Conservation (phyloP, 441 rosid species). For the Populus hybrid region DNA sequence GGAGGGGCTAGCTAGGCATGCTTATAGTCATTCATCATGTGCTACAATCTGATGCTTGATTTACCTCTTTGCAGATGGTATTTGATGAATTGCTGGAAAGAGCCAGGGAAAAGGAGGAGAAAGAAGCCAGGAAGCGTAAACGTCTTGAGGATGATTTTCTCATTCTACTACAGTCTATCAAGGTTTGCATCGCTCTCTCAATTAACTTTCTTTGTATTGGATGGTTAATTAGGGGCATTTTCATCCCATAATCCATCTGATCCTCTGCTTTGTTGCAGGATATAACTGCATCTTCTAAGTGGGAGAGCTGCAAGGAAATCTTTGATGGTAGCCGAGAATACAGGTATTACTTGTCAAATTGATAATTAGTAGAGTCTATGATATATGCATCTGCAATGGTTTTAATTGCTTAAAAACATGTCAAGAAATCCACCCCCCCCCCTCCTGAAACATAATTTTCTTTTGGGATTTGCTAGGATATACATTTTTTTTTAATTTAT, state of each 20-base stretch:
- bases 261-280: slow-evolving; percentile 45
- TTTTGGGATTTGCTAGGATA: slow-evolving; percentile 2
- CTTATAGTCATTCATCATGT: neutral
- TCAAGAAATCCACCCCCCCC: too few species aligned
- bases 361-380: neutral
- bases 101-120: slow-evolving; percentile 93
- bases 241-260: slow-evolving; percentile 9
- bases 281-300: slow-evolving; percentile 64
- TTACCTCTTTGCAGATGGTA: slow-evolving; percentile 50
- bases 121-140: slow-evolving; percentile 87
- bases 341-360: slow-evolving; percentile 35
- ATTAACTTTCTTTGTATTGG: neutral
- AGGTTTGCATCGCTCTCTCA: slow-evolving; percentile 39
- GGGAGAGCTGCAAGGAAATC: slow-evolving; percentile 70
- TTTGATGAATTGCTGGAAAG: slow-evolving; percentile 84
- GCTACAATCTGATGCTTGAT: neutral
- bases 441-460: neutral
- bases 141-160: slow-evolving; percentile 84
- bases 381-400: neutral
- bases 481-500: neutral
- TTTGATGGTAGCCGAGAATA: slow-evolving; percentile 86
- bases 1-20: neutral
- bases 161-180: slow-evolving; percentile 50
- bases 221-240: neutral
- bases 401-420: neutral